Conservation (phyloP, 2,329 filamentous ascomycete genomes). For the Cryphonectria japonica region DNA sequence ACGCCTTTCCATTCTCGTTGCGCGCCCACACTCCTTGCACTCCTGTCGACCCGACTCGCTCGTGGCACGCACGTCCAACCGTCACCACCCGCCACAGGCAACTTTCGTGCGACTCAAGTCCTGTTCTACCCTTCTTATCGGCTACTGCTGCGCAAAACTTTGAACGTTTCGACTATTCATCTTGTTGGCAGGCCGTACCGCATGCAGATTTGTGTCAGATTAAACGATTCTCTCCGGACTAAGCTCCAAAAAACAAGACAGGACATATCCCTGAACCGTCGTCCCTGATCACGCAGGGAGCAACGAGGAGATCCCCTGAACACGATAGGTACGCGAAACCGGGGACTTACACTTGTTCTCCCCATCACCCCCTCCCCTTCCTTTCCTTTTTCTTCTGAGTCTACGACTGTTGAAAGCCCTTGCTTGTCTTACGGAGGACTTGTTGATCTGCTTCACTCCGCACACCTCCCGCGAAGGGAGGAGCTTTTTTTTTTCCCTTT, state of each 20-base stretch:
- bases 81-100: too few relatives aligned
- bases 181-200: not conserved
- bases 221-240: not conserved
- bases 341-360: not conserved
- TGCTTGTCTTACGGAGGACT: not conserved
- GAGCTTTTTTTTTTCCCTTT: not conserved
- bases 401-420: not conserved
- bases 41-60: not conserved
- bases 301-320: conserved; percentile 1
- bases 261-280: not conserved
- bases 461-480: conserved; percentile 3
- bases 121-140: not conserved
- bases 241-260: not conserved
- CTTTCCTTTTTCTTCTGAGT: not conserved
- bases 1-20: not conserved
- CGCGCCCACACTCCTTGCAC: not conserved
- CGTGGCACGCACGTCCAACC: not conserved
- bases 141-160: not conserved
- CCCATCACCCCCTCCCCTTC: too few relatives aligned
- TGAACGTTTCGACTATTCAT: not conserved
- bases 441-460: not conserved
- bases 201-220: not conserved
- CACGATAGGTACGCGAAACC: conserved; percentile 14
- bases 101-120: not conserved
- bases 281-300: not conserved